Conservation (phyloP, 73 alveolate species). For the Paramecium biaurelia region DNA sequence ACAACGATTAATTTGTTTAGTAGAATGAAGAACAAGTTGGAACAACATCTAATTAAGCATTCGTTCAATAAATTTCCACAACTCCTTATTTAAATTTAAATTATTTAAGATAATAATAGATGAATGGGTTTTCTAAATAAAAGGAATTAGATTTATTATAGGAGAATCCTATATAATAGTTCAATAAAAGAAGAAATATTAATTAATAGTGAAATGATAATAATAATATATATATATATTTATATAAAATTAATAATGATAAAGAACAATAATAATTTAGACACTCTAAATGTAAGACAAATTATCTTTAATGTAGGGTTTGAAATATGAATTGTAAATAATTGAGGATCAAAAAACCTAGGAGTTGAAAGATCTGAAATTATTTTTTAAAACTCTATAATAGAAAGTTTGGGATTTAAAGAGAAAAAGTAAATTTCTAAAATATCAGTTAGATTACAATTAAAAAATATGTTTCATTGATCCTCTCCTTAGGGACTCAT, state of each 20-base stretch:
- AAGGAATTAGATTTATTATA: constrained; percentile 31
- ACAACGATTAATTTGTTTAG: background rate
- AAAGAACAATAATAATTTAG: background rate
- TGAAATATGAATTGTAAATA: background rate
- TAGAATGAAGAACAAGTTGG: background rate
- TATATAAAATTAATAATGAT: background rate
- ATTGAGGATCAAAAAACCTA: constrained; percentile 11
- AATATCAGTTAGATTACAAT: background rate
- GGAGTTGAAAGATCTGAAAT: constrained; percentile 14
- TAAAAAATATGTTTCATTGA: constrained; percentile 19
- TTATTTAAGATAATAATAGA: background rate
- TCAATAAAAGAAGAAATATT: constrained; percentile 22
- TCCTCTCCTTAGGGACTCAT: constrained; percentile 41
- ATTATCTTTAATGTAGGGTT: background rate
- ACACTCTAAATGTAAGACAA: background rate
- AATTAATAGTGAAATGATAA: background rate
- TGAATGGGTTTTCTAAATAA: background rate
- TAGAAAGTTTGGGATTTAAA: constrained; percentile 22
- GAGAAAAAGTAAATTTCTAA: background rate
- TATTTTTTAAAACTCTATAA: background rate
- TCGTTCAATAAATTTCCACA: background rate
- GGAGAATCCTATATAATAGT: constrained; percentile 23
- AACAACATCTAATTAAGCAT: background rate
- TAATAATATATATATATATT: background rate
- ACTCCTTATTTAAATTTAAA: constrained; percentile 1